Evolutionary conservation across 2,329 filamentous ascomycete species (phyloP), one percentile per base, ranked within the genome.

Genomic region (Paramyrothecium roridum): DNA sequence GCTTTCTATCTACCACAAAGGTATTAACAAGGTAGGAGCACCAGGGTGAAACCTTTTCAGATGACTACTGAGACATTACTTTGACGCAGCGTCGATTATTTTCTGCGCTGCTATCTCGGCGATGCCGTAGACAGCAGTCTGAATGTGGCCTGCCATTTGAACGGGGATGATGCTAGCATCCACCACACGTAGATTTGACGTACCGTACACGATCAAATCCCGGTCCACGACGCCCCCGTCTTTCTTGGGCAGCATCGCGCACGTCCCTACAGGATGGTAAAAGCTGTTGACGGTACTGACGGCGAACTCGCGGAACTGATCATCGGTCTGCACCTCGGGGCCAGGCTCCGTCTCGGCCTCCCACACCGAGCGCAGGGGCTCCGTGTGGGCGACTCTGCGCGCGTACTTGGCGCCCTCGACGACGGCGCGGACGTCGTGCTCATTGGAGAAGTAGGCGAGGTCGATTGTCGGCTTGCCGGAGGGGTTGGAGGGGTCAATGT

Each of bases 121-220:
- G 37, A 81, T 70, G 64, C 78, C 80, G 56, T 83, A 83, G 1
- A 82, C 76, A 1, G 76, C 74, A 34, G 78, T 80, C 60, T 82
- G 79, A 20, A 81, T 78, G 16, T 80, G 72, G 1, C 61, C 77
- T 69, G 66, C 79, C 66, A 56, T 75, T 66, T 69, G 76, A 69
- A 80, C 67, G 2, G 79, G 79, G n/a, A 82, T 74, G 20, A 80
- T 63, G 17, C 75, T 78, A 1, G 78, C 77, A 64, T 83, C 80
- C 3, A 76, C 73, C 3, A 82, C 72, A 6, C 79, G 72, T 12
- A 82, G 70, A 49, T 76, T 76, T 37, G 72, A 72, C 8, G 79
- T 68, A 0, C 79, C 80, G 53, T 81, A 75, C 0, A 83, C 79
- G 50, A 69, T 73, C 2, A 82, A 66, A 20, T 62, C 57, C 11